These are phyloP conservation scores for Hymenoscyphus albidus DNA, from an alignment of 2,329 filamentous ascomycete species.

Conservation along the genomic window DNA sequence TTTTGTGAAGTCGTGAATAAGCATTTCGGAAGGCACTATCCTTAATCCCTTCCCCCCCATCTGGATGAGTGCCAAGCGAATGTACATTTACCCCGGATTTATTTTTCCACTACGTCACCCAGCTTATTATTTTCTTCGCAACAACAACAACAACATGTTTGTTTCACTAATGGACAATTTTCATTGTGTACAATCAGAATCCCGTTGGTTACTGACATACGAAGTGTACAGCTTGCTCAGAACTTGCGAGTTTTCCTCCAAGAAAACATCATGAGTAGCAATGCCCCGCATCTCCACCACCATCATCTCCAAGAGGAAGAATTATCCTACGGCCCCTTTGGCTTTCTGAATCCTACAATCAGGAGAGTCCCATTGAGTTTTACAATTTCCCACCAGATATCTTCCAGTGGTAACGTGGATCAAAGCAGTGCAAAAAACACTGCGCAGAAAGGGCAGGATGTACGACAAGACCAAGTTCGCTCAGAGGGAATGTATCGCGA, in stretches of 20 bases:
- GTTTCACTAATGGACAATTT: not conserved
- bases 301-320: conserved; percentile 9
- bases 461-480: conserved; percentile 7
- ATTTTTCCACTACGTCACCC: not conserved
- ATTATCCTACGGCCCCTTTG: conserved; percentile 39
- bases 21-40: not conserved
- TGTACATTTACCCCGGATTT: not conserved
- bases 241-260: not conserved
- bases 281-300: not conserved
- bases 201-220: not conserved
- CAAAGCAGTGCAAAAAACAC: not conserved
- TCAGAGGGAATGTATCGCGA: conserved; percentile 33
- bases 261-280: conserved; percentile 4
- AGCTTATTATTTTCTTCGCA: not conserved
- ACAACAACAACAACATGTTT: not conserved
- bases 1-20: not conserved
- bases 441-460: not conserved
- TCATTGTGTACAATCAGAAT: not conserved
- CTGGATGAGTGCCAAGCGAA: not conserved
- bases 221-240: not conserved
- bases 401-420: not conserved
- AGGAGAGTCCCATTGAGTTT: conserved; percentile 1
- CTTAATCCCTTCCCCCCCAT: not conserved
- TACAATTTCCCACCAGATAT: not conserved
- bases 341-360: conserved; percentile 48